Evolutionary conservation across 78 protist genomes (phyloP).

Genomic region (Chrysochromulina tobinii): DNA sequence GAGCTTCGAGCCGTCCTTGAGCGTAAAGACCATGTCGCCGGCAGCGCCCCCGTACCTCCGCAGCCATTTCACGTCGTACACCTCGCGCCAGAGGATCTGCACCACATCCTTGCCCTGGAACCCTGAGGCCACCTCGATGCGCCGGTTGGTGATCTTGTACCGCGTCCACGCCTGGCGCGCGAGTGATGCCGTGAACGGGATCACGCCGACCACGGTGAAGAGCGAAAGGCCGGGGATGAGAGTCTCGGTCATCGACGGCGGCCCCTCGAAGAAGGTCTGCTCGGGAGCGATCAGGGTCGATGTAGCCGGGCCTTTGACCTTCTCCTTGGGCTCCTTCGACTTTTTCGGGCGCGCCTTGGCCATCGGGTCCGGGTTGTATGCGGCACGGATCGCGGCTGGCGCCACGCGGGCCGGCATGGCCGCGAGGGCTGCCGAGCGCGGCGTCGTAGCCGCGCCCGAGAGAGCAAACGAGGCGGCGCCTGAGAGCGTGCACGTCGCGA

Average conservation of each 20-base stretch:
- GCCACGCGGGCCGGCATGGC: too few relatives aligned
- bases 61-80: background rate
- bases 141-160: constrained; percentile 24
- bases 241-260: background rate
- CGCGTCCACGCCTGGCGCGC: constrained; percentile 15
- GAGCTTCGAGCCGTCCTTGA: constrained; percentile 1
- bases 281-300: background rate
- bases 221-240: background rate
- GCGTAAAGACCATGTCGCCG: background rate
- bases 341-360: background rate
- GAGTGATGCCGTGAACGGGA: background rate
- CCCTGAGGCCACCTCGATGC: background rate
- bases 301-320: background rate
- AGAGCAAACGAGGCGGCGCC: too few relatives aligned
- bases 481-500: too few relatives aligned
- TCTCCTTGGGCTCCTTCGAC: constrained; percentile 2
- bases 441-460: too few relatives aligned
- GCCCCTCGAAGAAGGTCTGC: constrained; percentile 5
- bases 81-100: background rate
- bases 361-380: background rate
- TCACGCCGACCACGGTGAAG: background rate
- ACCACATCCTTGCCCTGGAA: constrained; percentile 1
- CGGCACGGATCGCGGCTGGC: background rate
- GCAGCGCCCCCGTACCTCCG: background rate
- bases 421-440: too few relatives aligned